These are phyloP conservation scores for Beauveria varroae DNA, from an alignment of 2,329 filamentous ascomycete genomes.

Conservation along the genomic window DNA sequence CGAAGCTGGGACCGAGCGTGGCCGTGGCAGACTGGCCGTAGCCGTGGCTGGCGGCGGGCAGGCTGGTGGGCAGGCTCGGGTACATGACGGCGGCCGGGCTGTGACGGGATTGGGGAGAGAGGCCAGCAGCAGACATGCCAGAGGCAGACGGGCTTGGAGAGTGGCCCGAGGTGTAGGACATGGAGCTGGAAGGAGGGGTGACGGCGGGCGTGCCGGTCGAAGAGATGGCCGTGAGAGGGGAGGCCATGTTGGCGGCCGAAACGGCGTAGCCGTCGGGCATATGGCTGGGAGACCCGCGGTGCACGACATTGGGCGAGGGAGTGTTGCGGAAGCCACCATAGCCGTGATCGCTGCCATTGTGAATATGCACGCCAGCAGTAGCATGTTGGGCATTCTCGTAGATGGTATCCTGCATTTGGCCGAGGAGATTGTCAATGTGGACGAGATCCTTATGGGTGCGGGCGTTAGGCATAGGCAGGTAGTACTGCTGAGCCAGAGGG, in stretches of 20 bases:
- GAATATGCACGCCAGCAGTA: constrained; percentile 70
- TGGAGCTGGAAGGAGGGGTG: constrained; percentile 66
- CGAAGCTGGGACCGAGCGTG: constrained; percentile 61
- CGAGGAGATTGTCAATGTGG: constrained; percentile 89
- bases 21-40: constrained; percentile 64
- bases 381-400: constrained; percentile 87
- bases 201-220: constrained; percentile 67
- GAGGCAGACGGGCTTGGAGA: constrained; percentile 66
- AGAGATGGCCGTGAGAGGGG: constrained; percentile 50
- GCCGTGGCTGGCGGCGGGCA: constrained; percentile 59
- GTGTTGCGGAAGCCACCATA: constrained; percentile 51
- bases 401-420: constrained; percentile 92
- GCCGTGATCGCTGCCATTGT: constrained; percentile 54
- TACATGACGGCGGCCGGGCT: constrained; percentile 60
- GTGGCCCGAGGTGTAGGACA: constrained; percentile 72
- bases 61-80: constrained; percentile 52
- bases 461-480: constrained; percentile 79
- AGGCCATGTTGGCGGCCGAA: constrained; percentile 50
- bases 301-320: constrained; percentile 41
- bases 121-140: constrained; percentile 45
- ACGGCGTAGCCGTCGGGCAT: constrained; percentile 30
- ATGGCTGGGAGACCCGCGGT: constrained; percentile 27
- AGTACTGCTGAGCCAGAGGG: constrained; percentile 61
- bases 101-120: constrained; percentile 55
- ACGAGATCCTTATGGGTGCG: constrained; percentile 90